phyloP scores from a whole-genome alignment of 805 yeast species.

The Barnettozyma pratensis region DNA sequence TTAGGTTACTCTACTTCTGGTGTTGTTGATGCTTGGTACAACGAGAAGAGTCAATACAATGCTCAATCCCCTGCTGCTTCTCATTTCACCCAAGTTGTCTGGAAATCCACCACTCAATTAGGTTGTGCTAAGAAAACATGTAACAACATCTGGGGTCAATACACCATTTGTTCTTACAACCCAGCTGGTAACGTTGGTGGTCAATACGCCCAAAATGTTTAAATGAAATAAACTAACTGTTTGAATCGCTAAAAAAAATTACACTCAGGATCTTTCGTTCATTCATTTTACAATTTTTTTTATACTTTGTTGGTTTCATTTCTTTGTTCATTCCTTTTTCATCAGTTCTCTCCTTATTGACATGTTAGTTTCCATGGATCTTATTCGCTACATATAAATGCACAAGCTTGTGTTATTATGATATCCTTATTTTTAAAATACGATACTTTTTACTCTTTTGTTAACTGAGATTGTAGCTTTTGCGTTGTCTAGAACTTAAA shows the following conservation, averaged over 20 bases:
- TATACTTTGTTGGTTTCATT: neutral
- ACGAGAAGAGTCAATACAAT: constrained; percentile 53
- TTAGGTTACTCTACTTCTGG: constrained; percentile 53
- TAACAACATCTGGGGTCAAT: constrained; percentile 47
- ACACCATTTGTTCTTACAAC: constrained; percentile 69
- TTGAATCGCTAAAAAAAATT: no score
- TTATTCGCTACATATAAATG: no score
- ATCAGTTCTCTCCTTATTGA: neutral
- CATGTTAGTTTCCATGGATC: neutral
- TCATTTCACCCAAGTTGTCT: constrained; percentile 81
- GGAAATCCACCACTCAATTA: constrained; percentile 61
- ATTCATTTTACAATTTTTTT: constrained; percentile 2
- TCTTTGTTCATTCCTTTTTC: neutral
- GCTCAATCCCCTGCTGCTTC: constrained; percentile 57
- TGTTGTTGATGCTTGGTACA: constrained; percentile 75
- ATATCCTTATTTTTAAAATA: no score
- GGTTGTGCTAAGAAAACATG: constrained; percentile 78
- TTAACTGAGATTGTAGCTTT: no score
- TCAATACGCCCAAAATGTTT: constrained; percentile 36
- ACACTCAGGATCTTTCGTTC: constrained; percentile 1
- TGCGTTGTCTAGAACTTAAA: no score
- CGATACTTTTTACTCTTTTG: no score
- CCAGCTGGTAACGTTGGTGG: constrained; percentile 70
- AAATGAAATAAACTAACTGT: neutral
- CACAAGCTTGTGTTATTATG: no score